Conservation (phyloP, 1,284 basidiomycete species). For the Ustilago shanxiensis region DNA sequence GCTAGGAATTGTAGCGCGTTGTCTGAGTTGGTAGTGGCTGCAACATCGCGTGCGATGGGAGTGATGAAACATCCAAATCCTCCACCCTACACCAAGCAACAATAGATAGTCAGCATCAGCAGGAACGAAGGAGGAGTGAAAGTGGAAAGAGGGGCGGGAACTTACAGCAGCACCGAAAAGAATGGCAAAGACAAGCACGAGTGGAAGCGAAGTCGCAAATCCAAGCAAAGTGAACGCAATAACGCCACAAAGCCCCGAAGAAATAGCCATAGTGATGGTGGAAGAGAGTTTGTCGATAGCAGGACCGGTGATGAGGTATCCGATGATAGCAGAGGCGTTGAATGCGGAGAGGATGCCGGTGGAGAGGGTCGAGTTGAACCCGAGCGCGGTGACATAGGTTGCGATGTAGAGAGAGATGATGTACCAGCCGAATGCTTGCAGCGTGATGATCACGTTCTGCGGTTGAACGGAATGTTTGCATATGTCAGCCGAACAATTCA, state of each 20-base stretch:
- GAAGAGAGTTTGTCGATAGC: conserved; percentile 46
- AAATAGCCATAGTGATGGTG: conserved; percentile 43
- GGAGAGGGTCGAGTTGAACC: conserved; percentile 39
- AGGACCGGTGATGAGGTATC: conserved; percentile 46
- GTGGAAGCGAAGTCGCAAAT: conserved; percentile 44
- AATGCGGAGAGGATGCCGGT: conserved; percentile 59
- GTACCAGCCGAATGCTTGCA: conserved; percentile 52
- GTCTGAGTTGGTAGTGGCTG: conserved; percentile 17
- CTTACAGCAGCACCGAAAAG: conserved; percentile 46
- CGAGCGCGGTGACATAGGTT: conserved; percentile 48
- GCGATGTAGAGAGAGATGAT: conserved; percentile 56
- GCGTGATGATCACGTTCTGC: conserved; percentile 30
- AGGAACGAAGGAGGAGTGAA: neutral
- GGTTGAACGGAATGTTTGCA: neutral
- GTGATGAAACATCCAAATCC: conserved; percentile 46
- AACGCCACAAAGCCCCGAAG: conserved; percentile 31
- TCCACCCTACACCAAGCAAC: conserved; percentile 14
- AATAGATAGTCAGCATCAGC: neutral
- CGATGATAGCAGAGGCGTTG: conserved; percentile 58
- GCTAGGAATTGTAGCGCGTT: conserved; percentile 32
- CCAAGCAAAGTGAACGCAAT: conserved; percentile 46
- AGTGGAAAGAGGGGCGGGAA: neutral
- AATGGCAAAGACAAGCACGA: conserved; percentile 53
- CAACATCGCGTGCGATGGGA: conserved; percentile 33
- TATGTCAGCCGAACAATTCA: no score